A percentile compares a stretch with the other conserved stretches of the same genome.
These are phyloP conservation scores for Hyphodiscus sp. DNA, from an alignment of 2,329 filamentous ascomycete genomes.

Conservation along the genomic window DNA sequence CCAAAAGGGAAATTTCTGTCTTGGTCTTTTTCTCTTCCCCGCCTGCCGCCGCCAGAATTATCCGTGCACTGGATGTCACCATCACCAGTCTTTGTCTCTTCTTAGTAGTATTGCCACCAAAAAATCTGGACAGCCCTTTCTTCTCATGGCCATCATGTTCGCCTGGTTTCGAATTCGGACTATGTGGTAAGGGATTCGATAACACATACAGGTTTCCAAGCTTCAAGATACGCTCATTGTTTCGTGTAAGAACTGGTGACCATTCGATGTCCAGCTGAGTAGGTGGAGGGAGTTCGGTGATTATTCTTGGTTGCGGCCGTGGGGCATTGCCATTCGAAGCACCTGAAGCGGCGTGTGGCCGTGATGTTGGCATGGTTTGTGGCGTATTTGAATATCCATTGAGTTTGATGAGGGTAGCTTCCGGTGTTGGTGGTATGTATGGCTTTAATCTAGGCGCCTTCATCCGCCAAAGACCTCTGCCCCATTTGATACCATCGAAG, in stretches of 20 bases:
- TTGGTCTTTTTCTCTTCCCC: conserved; percentile 96
- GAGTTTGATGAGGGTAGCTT: conserved; percentile 68
- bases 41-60: conserved; percentile 83
- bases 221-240: conserved; percentile 91
- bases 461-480: conserved; percentile 77
- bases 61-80: conserved; percentile 84
- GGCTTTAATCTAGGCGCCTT: conserved; percentile 83
- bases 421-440: conserved; percentile 70
- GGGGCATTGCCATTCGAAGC: conserved; percentile 33
- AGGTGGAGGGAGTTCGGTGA: conserved; percentile 93
- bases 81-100: conserved; percentile 91
- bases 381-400: conserved; percentile 40
- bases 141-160: conserved; percentile 74
- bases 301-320: conserved; percentile 67
- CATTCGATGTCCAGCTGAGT: conserved; percentile 97
- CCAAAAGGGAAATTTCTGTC: conserved; percentile 78
- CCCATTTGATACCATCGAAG: conserved; percentile 82
- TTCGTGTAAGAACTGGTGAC: conserved; percentile 87
- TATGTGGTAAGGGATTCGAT: conserved; percentile 69
- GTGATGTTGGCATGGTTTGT: conserved; percentile 23
- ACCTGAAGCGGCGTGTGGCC: conserved; percentile 30
- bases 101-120: conserved; percentile 84
- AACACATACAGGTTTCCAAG: conserved; percentile 85
- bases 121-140: conserved; percentile 90
- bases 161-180: conserved; percentile 62